These are phyloP conservation scores for Drechslerella stenobrocha DNA, from an alignment of 2,329 filamentous ascomycete species.

Conservation along the genomic window DNA sequence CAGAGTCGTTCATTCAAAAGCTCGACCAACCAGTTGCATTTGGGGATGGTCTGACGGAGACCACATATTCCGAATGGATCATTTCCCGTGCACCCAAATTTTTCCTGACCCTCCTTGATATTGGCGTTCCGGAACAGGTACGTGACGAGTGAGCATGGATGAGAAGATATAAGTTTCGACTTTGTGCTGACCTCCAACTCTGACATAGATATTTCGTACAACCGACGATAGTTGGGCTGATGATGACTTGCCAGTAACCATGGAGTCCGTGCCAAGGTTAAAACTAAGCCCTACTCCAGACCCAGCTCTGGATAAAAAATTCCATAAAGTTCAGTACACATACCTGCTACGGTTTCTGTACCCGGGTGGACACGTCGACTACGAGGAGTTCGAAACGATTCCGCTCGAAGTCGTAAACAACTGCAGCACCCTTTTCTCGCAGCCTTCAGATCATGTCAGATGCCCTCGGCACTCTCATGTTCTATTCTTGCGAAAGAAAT, in stretches of 20 bases:
- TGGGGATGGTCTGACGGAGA: slow-evolving; percentile 69
- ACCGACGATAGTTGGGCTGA: slow-evolving; percentile 79
- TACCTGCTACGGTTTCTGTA: slow-evolving; percentile 69
- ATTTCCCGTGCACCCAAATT: slow-evolving; percentile 68
- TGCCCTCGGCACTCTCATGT: slow-evolving; percentile 66
- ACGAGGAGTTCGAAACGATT: slow-evolving; percentile 69
- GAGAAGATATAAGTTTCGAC: background rate
- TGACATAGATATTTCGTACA: slow-evolving; percentile 67
- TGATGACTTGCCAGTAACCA: slow-evolving; percentile 70
- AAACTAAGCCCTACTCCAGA: slow-evolving; percentile 65
- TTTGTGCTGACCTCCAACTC: background rate
- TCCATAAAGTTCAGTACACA: slow-evolving; percentile 70
- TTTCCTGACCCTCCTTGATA: slow-evolving; percentile 71
- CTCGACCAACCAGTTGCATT: slow-evolving; percentile 68
- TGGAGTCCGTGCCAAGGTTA: slow-evolving; percentile 68
- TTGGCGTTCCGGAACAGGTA: slow-evolving; percentile 66
- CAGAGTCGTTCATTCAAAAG: slow-evolving; percentile 54
- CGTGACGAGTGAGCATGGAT: background rate
- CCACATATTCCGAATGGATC: slow-evolving; percentile 79
- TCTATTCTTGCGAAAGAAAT: slow-evolving; percentile 64
- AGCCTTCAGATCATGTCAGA: slow-evolving; percentile 65
- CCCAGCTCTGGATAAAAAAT: slow-evolving; percentile 68
- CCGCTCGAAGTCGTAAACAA: slow-evolving; percentile 65
- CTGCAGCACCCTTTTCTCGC: slow-evolving; percentile 58
- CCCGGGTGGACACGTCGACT: slow-evolving; percentile 66